These are phyloP conservation scores for Cladophialophora exuberans DNA, from an alignment of 2,329 filamentous ascomycete genomes.

Conservation along the genomic window DNA sequence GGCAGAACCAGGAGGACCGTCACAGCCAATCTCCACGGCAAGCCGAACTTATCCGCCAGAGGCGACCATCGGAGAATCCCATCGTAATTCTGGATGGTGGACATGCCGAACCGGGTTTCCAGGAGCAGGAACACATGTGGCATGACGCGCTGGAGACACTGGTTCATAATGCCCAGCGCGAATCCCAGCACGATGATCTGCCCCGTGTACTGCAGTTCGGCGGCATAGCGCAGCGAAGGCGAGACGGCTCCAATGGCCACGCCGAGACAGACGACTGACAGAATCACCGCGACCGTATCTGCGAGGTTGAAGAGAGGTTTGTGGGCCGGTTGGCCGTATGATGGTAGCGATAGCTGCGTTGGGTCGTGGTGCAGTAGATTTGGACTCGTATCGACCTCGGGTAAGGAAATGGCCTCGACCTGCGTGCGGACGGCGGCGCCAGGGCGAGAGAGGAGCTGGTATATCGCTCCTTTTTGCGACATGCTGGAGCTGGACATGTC, in stretches of 20 bases:
- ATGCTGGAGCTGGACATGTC: too few species aligned
- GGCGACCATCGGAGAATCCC: background rate
- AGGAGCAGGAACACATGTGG: constrained; percentile 3
- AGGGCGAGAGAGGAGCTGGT: too few species aligned
- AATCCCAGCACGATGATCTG: constrained; percentile 9
- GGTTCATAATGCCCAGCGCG: constrained; percentile 6
- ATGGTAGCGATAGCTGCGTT: too few species aligned
- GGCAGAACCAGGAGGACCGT: constrained; percentile 1
- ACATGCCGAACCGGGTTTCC: constrained; percentile 7
- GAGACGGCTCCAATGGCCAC: background rate
- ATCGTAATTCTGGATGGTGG: constrained; percentile 7
- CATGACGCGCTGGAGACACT: background rate
- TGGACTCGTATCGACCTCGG: too few species aligned
- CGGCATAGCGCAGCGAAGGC: background rate
- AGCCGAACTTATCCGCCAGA: background rate
- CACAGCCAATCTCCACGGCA: background rate
- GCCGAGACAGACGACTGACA: background rate
- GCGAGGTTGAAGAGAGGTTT: background rate
- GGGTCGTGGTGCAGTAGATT: too few species aligned
- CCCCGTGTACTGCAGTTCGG: background rate
- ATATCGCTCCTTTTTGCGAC: too few species aligned
- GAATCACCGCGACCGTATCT: background rate
- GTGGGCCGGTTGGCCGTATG: background rate
- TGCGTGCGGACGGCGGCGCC: too few species aligned
- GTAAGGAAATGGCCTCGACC: too few species aligned